These are phyloP conservation scores for Plasmodium gonderi DNA, from an alignment of 169 alveolate genomes.

Conservation along the genomic window DNA sequence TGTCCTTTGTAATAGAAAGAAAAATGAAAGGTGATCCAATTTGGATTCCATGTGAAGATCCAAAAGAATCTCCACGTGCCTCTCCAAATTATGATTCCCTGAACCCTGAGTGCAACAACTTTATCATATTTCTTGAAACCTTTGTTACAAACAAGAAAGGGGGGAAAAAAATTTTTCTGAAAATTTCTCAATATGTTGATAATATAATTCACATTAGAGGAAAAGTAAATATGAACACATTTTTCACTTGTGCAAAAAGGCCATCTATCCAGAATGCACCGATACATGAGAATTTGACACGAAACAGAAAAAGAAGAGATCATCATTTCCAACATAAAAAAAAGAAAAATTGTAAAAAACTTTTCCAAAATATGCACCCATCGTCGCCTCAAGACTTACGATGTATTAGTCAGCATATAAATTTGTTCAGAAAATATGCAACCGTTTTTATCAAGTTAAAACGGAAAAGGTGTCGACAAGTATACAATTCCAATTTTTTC, in stretches of 20 bases:
- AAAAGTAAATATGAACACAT: constrained; percentile 10
- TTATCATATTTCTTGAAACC: not conserved
- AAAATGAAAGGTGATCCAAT: not conserved
- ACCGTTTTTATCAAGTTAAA: not conserved
- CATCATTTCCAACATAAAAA: too few species aligned
- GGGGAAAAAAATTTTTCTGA: constrained; percentile 7
- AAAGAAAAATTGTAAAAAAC: not conserved
- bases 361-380: too few species aligned
- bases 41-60: not conserved
- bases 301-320: too few species aligned
- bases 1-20: not conserved
- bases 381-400: too few species aligned
- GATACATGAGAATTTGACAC: too few species aligned
- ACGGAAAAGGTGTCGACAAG: not conserved
- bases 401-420: not conserved
- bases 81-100: too few species aligned
- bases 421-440: not conserved
- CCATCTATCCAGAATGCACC: not conserved
- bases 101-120: too few species aligned
- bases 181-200: constrained; percentile 27
- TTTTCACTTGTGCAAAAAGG: not conserved
- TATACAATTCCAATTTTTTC: too few species aligned
- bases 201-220: constrained; percentile 30
- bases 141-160: constrained; percentile 9
- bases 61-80: too few species aligned